phyloP scores from a whole-genome alignment of 2,329 filamentous ascomycete species.

The Arthroderma sp. region DNA sequence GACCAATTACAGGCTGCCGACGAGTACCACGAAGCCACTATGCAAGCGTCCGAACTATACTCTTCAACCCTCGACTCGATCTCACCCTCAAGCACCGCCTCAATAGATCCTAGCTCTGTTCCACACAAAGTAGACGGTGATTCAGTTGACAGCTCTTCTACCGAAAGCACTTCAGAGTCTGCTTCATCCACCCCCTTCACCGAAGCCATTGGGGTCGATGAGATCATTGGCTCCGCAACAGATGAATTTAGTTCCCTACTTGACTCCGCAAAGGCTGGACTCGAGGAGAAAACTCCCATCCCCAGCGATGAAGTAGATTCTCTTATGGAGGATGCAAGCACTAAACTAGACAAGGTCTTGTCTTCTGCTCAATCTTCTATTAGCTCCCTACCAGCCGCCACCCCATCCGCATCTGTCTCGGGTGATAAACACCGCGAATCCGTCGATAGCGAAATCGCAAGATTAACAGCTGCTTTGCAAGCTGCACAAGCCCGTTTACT shows the following conservation, averaged over 20 bases:
- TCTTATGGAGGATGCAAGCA: slow-evolving; percentile 38
- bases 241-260: slow-evolving; percentile 48
- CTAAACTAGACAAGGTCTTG: slow-evolving; percentile 43
- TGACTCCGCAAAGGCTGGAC: slow-evolving; percentile 44
- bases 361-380: slow-evolving; percentile 45
- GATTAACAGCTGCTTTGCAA: neutral
- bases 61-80: neutral
- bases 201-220: neutral
- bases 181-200: neutral
- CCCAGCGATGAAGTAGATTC: slow-evolving; percentile 43
- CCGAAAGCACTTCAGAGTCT: neutral
- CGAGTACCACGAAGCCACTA: neutral
- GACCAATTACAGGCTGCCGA: neutral
- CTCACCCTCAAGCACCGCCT: neutral
- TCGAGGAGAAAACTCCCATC: slow-evolving; percentile 47
- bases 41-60: neutral
- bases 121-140: neutral
- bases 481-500: neutral
- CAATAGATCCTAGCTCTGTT: neutral
- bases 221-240: slow-evolving; percentile 40
- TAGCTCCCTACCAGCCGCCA: slow-evolving; percentile 34
- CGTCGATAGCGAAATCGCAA: neutral
- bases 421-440: neutral
- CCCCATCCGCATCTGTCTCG: neutral
- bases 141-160: neutral